phyloP scores from a whole-genome alignment of 208 protist genomes.

The Zelonia costaricensis region DNA sequence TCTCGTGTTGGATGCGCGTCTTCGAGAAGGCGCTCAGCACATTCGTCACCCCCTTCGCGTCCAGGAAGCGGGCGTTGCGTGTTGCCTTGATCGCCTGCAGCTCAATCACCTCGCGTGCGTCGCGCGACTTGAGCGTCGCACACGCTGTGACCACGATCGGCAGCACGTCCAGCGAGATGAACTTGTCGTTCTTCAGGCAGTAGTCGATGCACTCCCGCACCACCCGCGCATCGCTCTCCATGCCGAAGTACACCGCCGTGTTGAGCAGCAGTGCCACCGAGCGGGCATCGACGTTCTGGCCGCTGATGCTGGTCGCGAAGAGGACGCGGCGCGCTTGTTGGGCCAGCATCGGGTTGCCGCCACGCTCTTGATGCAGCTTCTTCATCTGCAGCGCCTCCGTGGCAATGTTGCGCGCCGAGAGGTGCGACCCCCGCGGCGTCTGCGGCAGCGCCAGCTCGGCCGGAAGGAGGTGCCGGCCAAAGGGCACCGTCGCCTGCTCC shows the following conservation, averaged over 20 bases:
- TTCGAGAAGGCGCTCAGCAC: conserved; percentile 90
- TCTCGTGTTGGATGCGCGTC: conserved; percentile 86
- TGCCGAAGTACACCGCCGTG: conserved; percentile 93
- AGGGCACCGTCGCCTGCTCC: conserved; percentile 18
- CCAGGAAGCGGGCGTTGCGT: conserved; percentile 83
- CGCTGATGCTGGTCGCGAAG: conserved; percentile 86
- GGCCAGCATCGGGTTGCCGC: conserved; percentile 88
- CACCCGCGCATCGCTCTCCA: conserved; percentile 89
- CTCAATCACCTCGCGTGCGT: conserved; percentile 91
- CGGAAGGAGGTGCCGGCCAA: conserved; percentile 37
- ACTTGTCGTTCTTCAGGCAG: conserved; percentile 89
- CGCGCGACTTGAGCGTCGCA: conserved; percentile 90
- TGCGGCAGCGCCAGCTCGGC: conserved; percentile 70
- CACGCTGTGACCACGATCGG: conserved; percentile 89
- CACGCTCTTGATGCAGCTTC: conserved; percentile 90
- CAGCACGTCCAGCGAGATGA: conserved; percentile 84
- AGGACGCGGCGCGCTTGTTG: conserved; percentile 90
- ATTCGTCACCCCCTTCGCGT: conserved; percentile 89
- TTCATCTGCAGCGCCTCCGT: conserved; percentile 92
- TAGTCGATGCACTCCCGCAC: conserved; percentile 93
- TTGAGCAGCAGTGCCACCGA: conserved; percentile 86
- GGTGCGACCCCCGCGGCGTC: conserved; percentile 72
- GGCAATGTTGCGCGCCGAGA: conserved; percentile 86
- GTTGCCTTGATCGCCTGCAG: conserved; percentile 88
- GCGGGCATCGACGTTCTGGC: conserved; percentile 85